phyloP scores from a whole-genome alignment of 2,329 filamentous ascomycete genomes.

The Penicillium sp. region DNA sequence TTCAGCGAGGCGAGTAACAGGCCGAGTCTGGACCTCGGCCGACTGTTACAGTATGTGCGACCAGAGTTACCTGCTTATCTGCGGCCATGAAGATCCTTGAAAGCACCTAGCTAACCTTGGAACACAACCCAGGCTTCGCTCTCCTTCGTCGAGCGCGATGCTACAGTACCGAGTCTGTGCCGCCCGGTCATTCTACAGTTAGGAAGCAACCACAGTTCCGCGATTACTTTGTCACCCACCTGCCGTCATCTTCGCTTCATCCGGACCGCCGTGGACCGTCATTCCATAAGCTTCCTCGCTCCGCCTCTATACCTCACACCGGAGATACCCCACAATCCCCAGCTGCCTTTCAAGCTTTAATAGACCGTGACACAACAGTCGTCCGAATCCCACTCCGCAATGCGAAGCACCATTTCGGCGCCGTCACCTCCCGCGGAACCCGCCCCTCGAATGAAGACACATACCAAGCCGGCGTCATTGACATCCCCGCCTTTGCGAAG shows the following conservation, averaged over 20 bases:
- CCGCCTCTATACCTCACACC: slow-evolving; percentile 77
- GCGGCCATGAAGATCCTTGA: slow-evolving; percentile 13
- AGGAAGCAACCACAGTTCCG: slow-evolving; percentile 65
- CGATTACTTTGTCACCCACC: slow-evolving; percentile 95
- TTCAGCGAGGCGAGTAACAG: slow-evolving; percentile 41
- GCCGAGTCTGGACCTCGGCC: slow-evolving; percentile 41
- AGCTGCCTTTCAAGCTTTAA: slow-evolving; percentile 58
- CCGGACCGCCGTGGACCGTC: slow-evolving; percentile 71
- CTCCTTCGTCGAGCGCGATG: slow-evolving; percentile 30
- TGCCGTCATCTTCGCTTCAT: slow-evolving; percentile 88
- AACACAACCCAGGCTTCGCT: slow-evolving; percentile 35
- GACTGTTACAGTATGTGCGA: slow-evolving; percentile 38
- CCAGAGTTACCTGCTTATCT: slow-evolving; percentile 17
- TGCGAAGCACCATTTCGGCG: slow-evolving; percentile 95
- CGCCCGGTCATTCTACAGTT: slow-evolving; percentile 9
- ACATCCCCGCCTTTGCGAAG: slow-evolving; percentile 89
- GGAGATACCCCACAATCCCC: slow-evolving; percentile 52
- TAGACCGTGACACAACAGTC: slow-evolving; percentile 80
- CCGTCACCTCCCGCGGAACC: slow-evolving; percentile 73
- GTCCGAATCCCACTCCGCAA: slow-evolving; percentile 90
- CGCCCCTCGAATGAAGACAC: slow-evolving; percentile 90
- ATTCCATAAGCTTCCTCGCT: slow-evolving; percentile 82
- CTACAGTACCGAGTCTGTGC: slow-evolving; percentile 25
- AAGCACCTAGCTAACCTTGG: slow-evolving; percentile 6
- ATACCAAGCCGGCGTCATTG: slow-evolving; percentile 89